Conservation (phyloP, 2,329 filamentous ascomycete genomes). For the Rachicladosporium sp. region DNA sequence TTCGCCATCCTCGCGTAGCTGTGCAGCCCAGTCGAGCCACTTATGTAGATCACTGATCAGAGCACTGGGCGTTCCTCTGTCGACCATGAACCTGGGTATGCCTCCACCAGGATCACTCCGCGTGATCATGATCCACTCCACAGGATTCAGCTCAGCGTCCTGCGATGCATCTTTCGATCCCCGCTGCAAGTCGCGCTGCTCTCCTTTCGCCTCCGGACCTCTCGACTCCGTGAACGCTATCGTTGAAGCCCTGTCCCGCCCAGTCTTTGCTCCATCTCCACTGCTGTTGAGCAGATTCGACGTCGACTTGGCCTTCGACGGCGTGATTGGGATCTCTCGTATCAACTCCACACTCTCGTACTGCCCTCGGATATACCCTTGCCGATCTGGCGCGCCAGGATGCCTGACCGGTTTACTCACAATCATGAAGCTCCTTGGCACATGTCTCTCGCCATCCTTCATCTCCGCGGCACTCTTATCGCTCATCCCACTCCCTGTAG, state of each 20-base stretch:
- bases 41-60: slow-evolving; percentile 70
- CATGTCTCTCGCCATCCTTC: slow-evolving; percentile 22
- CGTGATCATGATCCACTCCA: slow-evolving; percentile 92
- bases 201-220: slow-evolving; percentile 20
- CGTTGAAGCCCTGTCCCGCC: slow-evolving; percentile 13
- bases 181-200: slow-evolving; percentile 1
- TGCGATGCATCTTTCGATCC: slow-evolving; percentile 17
- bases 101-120: slow-evolving; percentile 79
- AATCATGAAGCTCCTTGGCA: slow-evolving; percentile 65
- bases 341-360: slow-evolving; percentile 93
- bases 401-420: slow-evolving; percentile 77
- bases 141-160: slow-evolving; percentile 47
- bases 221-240: not conserved
- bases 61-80: slow-evolving; percentile 69
- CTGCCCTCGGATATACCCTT: slow-evolving; percentile 67
- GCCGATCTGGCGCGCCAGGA: slow-evolving; percentile 54
- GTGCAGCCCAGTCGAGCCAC: slow-evolving; percentile 62
- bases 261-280: slow-evolving; percentile 7
- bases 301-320: slow-evolving; percentile 24
- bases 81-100: slow-evolving; percentile 83
- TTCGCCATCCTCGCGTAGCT: slow-evolving; percentile 3
- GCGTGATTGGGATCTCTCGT: slow-evolving; percentile 57
- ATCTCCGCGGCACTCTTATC: slow-evolving; percentile 28
- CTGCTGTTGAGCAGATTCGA: slow-evolving; percentile 15
- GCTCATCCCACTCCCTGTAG: slow-evolving; percentile 43